Conservation (phyloP, 495 filamentous ascomycete species). For the Podospora anserina region DNA sequence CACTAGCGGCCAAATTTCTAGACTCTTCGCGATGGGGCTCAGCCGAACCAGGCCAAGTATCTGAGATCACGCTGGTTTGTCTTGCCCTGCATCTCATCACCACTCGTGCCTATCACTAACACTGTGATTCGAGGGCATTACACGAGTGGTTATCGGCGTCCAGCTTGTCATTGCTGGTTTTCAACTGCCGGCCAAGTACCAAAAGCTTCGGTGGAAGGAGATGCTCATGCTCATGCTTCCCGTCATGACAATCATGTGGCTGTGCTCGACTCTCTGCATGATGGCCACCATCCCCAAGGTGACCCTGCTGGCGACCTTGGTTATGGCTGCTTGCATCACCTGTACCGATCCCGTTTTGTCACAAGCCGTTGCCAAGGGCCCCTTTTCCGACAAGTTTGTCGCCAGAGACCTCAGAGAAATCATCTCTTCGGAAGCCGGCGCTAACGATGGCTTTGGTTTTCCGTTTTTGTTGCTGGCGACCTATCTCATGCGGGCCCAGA, state of each 20-base stretch:
- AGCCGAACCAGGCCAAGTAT: constrained; percentile 35
- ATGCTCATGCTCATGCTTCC: constrained; percentile 72
- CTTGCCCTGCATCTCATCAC: no score
- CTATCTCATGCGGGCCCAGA: constrained; percentile 52
- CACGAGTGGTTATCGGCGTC: constrained; percentile 54
- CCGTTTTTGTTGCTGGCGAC: constrained; percentile 57
- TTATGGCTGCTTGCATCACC: constrained; percentile 59
- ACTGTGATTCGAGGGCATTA: constrained; percentile 29
- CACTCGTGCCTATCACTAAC: no score
- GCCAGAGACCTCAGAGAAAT: constrained; percentile 57
- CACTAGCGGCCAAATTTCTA: constrained; percentile 47
- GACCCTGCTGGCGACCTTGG: constrained; percentile 49
- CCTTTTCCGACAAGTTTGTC: constrained; percentile 60
- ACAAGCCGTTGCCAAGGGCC: constrained; percentile 60
- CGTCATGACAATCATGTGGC: constrained; percentile 83
- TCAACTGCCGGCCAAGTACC: constrained; percentile 78
- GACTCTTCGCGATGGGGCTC: constrained; percentile 45
- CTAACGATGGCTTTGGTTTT: constrained; percentile 61
- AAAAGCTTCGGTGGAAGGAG: constrained; percentile 68
- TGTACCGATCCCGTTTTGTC: constrained; percentile 61
- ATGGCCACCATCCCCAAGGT: constrained; percentile 64
- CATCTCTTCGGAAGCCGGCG: constrained; percentile 59
- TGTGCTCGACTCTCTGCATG: constrained; percentile 67
- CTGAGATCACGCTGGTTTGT: constrained; percentile 41
- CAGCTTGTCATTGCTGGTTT: constrained; percentile 75